Base-by-base conservation (phyloP, 1,284 basidiomycete genomes). In the Cutaneotrichosporon sp. region DNA sequence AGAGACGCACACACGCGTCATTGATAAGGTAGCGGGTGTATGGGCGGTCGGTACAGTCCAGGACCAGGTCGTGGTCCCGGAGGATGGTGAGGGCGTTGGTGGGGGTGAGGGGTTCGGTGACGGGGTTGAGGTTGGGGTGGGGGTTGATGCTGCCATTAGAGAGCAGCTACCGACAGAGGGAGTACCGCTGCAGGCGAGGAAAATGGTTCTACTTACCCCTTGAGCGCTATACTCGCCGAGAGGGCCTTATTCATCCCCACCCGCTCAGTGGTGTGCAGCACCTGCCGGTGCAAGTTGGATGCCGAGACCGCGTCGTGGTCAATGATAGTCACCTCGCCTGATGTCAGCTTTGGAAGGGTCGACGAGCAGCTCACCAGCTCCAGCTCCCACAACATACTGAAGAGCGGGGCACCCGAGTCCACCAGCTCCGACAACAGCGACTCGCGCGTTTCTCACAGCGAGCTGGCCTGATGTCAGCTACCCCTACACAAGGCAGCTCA, bases 31-130 rank as follows among this genome's bases (percentile, higher is more conserved):
- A 99, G 4, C 97, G 89, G 0, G 92, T 95, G 4, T 89, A 86
- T 2, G 90, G 87, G 66, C 97, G 95, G 79, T 99, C 95, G 2
- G 93, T 97, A 81, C 95, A 98, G 80, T 99, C 97, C 16, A 99
- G 82, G 52, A 98, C 84, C 45, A 97, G 79, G 73, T 91, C 87
- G 72, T 89, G 90, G 2, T 81, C 73, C 5, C 75, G 67, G 7
- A 95, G 81, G n/a, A 90, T 78, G 4, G 76, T 59, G 14, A 85
- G 63, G 0, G 90, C 88, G 66, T 91, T 92, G 8, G 79, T 72
- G 4, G 89, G 74, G 0, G 81, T 80, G 31, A 95, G 81, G 0
- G 87, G 82, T 18, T 82, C 72, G 0, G 80, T 74, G 60, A 87
- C 80, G 0, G 86, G 78, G 29, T 86, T 81, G 34, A 92, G 80